Conservation (phyloP, 768 basidiomycete species). For the Tricholoma sp. region DNA sequence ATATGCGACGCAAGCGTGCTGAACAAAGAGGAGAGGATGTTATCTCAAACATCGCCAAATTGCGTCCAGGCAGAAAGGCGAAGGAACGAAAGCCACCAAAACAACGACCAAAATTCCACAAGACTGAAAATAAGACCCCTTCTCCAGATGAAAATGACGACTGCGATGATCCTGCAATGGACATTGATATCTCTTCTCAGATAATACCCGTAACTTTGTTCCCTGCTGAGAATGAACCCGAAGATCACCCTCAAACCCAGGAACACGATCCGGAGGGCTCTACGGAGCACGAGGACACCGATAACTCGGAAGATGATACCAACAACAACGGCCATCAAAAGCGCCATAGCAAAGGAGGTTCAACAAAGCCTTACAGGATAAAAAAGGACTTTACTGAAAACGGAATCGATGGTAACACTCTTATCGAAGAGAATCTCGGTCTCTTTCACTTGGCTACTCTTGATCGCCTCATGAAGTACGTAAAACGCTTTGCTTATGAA, state of each 20-base stretch:
- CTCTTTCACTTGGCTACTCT: conserved; percentile 42
- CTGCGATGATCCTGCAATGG: neutral
- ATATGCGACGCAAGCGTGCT: conserved; percentile 72
- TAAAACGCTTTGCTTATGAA: neutral
- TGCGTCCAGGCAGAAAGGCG: conserved; percentile 31
- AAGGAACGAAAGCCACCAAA: conserved; percentile 17
- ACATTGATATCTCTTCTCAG: neutral
- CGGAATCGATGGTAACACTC: conserved; percentile 39
- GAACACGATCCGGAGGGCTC: neutral
- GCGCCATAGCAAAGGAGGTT: conserved; percentile 24
- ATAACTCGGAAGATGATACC: neutral
- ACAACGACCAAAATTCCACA: conserved; percentile 4
- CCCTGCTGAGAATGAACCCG: neutral
- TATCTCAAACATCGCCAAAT: conserved; percentile 23
- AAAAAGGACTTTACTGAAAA: conserved; percentile 33
- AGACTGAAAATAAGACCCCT: conserved; percentile 9
- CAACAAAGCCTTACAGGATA: conserved; percentile 42
- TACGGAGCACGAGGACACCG: neutral
- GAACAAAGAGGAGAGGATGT: conserved; percentile 31
- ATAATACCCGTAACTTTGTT: neutral
- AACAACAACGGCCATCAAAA: conserved; percentile 1
- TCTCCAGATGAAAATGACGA: neutral
- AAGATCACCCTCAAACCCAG: neutral
- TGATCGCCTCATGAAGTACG: conserved; percentile 35
- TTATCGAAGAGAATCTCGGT: conserved; percentile 40